Percentiles rank a stretch among this genome's conserved stretches.
Evolutionary conservation across 148 eudicot genomes (phyloP).

Genomic region (Limonium bicolor): DNA sequence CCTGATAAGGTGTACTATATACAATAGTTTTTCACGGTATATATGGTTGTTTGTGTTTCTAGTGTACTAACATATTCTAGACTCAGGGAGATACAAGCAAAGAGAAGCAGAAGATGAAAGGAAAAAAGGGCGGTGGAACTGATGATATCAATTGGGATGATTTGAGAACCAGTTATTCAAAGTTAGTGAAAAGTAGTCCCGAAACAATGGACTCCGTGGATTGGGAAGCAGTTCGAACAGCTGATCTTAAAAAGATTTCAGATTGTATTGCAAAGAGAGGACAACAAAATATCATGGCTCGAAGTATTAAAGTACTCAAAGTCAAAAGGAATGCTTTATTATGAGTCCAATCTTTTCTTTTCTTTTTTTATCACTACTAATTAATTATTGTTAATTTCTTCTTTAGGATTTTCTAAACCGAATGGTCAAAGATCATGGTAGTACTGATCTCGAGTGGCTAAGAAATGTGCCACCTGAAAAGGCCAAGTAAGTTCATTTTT

Average conservation of each 20-base stretch:
- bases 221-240: constrained; percentile 77
- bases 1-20: constrained; percentile 76
- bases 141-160: too few species aligned
- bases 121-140: too few species aligned
- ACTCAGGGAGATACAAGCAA: constrained; percentile 45
- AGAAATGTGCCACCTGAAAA: constrained; percentile 91
- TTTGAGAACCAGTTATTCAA: too few species aligned
- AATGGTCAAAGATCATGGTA: constrained; percentile 75
- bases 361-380: background rate
- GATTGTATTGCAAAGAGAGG: constrained; percentile 78
- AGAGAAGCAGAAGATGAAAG: constrained; percentile 26
- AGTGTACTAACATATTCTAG: too few species aligned
- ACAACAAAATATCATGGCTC: constrained; percentile 90
- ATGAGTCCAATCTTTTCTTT: background rate
- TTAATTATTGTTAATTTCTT: constrained; percentile 5
- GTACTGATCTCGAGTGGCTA: constrained; percentile 89
- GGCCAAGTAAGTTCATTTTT: constrained; percentile 59
- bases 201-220: constrained; percentile 69
- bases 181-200: constrained; percentile 32
- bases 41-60: too few species aligned
- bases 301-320: constrained; percentile 56
- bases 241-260: constrained; percentile 65
- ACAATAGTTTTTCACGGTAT: too few species aligned
- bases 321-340: background rate
- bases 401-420: constrained; percentile 87